Evolutionary conservation across 106 monocot species (phyloP).

Genomic region (Gastrodia elata): DNA sequence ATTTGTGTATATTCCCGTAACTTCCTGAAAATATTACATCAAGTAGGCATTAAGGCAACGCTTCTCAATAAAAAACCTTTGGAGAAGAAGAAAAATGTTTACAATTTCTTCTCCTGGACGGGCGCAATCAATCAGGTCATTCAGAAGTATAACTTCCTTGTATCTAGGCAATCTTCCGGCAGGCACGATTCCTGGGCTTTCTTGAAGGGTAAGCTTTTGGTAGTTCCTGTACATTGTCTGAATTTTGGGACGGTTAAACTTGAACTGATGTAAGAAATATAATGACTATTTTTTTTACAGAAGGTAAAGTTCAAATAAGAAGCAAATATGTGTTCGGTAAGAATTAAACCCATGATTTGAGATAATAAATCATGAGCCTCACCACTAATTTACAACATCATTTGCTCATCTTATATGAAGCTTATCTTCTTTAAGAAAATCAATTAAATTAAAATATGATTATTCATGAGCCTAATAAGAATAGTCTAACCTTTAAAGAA

Average conservation of each 20-base stretch:
- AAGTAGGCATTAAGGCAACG: neutral
- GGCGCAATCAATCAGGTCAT: constrained; percentile 98
- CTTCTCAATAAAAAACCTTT: constrained; percentile 3
- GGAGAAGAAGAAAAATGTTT: constrained; percentile 10
- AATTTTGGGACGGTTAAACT: constrained; percentile 5
- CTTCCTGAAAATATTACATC: constrained; percentile 59
- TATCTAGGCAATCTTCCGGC: constrained; percentile 97
- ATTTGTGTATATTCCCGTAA: constrained; percentile 99
- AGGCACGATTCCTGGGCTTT: constrained; percentile 98
- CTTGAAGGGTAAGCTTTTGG: constrained; percentile 98
- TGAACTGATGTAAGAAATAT: too few relatives aligned
- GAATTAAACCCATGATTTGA: too few relatives aligned
- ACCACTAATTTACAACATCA: too few relatives aligned
- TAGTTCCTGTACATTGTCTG: constrained; percentile 99
- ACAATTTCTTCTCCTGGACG: constrained; percentile 99
- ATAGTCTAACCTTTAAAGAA: too few relatives aligned
- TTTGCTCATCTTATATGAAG: too few relatives aligned
- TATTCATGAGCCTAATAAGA: too few relatives aligned
- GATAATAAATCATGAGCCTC: too few relatives aligned
- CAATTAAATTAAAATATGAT: too few relatives aligned
- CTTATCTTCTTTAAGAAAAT: too few relatives aligned
- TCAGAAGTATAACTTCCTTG: constrained; percentile 99
- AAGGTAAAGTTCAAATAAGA: too few relatives aligned
- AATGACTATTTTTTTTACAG: too few relatives aligned
- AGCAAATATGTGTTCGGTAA: too few relatives aligned